These are phyloP conservation scores for Verticillium longisporum DNA, from an alignment of 2,329 filamentous ascomycete species.

Conservation along the genomic window DNA sequence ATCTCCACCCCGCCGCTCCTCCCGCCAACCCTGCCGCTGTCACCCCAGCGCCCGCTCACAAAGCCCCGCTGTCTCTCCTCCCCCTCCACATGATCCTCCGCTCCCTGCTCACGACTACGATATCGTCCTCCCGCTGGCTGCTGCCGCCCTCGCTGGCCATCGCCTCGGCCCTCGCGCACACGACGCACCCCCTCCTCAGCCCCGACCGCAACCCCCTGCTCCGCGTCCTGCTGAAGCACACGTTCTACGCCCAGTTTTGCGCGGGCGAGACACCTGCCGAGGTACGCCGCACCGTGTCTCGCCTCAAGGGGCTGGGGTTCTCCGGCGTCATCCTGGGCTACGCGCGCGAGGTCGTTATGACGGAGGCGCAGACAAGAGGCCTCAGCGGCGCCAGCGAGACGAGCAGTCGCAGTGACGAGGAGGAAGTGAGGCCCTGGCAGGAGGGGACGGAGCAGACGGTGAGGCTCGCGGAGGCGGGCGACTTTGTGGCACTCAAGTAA, in stretches of 20 bases:
- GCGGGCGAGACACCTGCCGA: slow-evolving; percentile 69
- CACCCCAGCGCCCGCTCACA: not conserved
- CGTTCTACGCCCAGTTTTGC: slow-evolving; percentile 89
- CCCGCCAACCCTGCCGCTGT: not conserved
- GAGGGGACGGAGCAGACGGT: slow-evolving; percentile 71
- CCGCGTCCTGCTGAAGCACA: slow-evolving; percentile 65
- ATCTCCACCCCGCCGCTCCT: not conserved
- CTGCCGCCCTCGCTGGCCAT: slow-evolving; percentile 62
- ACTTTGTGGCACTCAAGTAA: slow-evolving; percentile 61
- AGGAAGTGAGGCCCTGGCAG: slow-evolving; percentile 65
- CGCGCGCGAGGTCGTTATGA: slow-evolving; percentile 71
- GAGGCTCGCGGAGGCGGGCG: slow-evolving; percentile 55
- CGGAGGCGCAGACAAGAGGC: slow-evolving; percentile 41
- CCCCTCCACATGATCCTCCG: slow-evolving; percentile 61
- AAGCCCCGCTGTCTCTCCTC: slow-evolving; percentile 53
- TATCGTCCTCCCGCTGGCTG: slow-evolving; percentile 65
- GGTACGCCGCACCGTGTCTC: slow-evolving; percentile 56
- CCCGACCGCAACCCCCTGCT: slow-evolving; percentile 71
- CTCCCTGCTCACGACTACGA: slow-evolving; percentile 60
- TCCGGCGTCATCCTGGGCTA: slow-evolving; percentile 80
- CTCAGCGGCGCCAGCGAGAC: slow-evolving; percentile 34
- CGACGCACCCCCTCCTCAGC: slow-evolving; percentile 58
- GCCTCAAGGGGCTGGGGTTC: slow-evolving; percentile 69
- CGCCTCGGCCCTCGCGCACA: slow-evolving; percentile 64
- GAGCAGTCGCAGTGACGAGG: slow-evolving; percentile 39